Percentiles rank a stretch among this genome's conserved stretches.
Conservation (phyloP, 139 green algal genomes). For the Chlorella ohadii region DNA sequence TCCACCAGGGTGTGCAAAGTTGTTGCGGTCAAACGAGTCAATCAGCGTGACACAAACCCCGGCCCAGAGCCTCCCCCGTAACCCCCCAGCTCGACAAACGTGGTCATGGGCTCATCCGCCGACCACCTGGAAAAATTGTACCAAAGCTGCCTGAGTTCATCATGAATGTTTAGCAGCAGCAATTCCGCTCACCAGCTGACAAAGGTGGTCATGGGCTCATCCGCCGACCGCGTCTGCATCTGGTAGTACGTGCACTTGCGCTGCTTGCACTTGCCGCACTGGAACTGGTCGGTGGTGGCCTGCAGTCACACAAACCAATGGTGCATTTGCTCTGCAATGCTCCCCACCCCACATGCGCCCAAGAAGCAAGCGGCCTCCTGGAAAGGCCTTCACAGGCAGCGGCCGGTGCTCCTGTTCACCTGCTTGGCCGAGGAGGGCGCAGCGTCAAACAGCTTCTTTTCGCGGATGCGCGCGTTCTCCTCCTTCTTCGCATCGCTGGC, state of each 20-base stretch:
- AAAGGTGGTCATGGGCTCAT: constrained; percentile 74
- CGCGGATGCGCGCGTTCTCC: constrained; percentile 87
- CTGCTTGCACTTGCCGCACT: constrained; percentile 92
- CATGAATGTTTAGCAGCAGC: too few relatives aligned
- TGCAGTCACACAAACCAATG: constrained; percentile 3
- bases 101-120: constrained; percentile 60
- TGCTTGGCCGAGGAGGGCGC: constrained; percentile 35
- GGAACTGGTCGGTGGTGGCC: constrained; percentile 95
- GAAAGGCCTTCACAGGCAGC: too few relatives aligned
- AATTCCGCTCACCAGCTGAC: constrained; percentile 75
- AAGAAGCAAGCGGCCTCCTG: too few relatives aligned
- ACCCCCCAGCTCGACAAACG: constrained; percentile 84
- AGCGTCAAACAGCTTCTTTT: constrained; percentile 83
- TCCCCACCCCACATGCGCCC: too few relatives aligned
- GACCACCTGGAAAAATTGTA: too few relatives aligned
- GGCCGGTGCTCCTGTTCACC: too few relatives aligned
- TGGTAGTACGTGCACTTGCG: constrained; percentile 83
- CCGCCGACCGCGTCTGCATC: constrained; percentile 56
- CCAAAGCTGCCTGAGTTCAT: too few relatives aligned
- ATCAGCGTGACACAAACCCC: too few relatives aligned
- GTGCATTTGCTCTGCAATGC: too few relatives aligned
- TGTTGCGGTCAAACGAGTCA: too few relatives aligned
- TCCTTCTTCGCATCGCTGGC: constrained; percentile 77
- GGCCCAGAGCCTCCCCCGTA: too few relatives aligned
- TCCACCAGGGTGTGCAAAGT: too few relatives aligned